These are phyloP conservation scores for Linaria vulgaris DNA, from an alignment of 257 asterid species.

Conservation along the genomic window DNA sequence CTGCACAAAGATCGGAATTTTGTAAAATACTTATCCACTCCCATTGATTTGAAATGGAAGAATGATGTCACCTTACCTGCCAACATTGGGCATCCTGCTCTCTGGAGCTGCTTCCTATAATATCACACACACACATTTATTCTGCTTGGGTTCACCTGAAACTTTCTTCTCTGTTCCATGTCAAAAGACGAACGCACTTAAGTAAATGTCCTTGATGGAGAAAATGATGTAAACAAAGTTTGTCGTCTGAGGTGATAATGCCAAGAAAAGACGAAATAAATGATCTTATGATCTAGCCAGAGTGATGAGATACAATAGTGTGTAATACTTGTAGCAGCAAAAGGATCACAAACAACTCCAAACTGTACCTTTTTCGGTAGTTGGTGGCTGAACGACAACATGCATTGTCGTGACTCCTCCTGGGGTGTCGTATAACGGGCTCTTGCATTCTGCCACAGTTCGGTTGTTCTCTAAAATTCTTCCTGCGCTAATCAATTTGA, in stretches of 20 bases:
- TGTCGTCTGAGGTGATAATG: too few species aligned
- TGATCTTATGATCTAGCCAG: too few species aligned
- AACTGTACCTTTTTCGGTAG: constrained; percentile 52
- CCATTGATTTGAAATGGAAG: too few species aligned
- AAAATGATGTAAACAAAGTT: too few species aligned
- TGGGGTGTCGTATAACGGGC: constrained; percentile 71
- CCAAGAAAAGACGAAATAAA: too few species aligned
- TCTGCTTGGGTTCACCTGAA: constrained; percentile 45
- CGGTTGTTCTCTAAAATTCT: constrained; percentile 76
- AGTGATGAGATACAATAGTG: too few species aligned
- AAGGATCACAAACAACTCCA: too few species aligned
- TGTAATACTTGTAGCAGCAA: too few species aligned
- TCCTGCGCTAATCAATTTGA: constrained; percentile 81
- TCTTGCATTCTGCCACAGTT: constrained; percentile 76
- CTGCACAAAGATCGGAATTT: constrained; percentile 23
- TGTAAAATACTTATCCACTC: too few species aligned
- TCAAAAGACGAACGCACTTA: too few species aligned
- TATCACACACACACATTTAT: constrained; percentile 67
- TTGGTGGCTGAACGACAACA: constrained; percentile 66
- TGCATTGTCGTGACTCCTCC: constrained; percentile 90
- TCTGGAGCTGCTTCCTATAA: constrained; percentile 46
- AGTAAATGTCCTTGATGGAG: too few species aligned
- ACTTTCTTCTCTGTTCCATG: constrained; percentile 53
- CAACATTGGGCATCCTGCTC: constrained; percentile 23
- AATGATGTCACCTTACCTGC: constrained; percentile 4